Percentiles rank a stretch among this genome's conserved stretches.
phyloP scores from a whole-genome alignment of 345 rosid genomes.

The Carallia pectinifolia region DNA sequence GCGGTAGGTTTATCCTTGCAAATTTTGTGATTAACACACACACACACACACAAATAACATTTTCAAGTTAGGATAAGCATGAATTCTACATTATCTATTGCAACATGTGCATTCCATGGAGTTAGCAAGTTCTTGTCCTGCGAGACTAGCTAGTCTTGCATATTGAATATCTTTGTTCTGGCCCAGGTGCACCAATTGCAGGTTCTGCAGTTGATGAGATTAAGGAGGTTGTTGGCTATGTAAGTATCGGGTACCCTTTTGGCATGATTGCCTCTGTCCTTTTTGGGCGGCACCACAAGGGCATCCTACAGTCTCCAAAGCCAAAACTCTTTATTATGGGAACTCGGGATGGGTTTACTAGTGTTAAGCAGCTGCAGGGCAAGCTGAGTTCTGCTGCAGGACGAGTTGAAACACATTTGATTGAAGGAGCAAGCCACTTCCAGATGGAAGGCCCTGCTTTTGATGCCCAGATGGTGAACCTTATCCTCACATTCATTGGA shows the following conservation, averaged over 20 bases:
- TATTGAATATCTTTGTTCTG: background rate
- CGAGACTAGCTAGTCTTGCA: background rate
- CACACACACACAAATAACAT: too few species aligned
- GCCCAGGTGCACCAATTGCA: conserved; percentile 84
- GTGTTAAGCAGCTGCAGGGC: conserved; percentile 75
- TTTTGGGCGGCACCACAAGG: conserved; percentile 85
- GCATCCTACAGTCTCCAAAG: conserved; percentile 64
- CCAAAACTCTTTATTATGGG: conserved; percentile 96
- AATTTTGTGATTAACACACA: too few species aligned
- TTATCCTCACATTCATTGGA: conserved; percentile 47
- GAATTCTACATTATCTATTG: background rate
- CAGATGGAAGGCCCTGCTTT: conserved; percentile 91
- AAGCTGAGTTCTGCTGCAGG: conserved; percentile 72
- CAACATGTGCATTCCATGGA: background rate
- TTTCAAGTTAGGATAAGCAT: too few species aligned
- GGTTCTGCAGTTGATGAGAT: conserved; percentile 89
- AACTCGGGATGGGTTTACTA: conserved; percentile 88
- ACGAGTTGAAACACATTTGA: conserved; percentile 59
- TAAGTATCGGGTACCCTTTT: conserved; percentile 89
- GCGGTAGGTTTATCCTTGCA: too few species aligned
- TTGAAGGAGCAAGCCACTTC: conserved; percentile 88
- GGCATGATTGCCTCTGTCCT: conserved; percentile 78
- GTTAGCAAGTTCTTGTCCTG: background rate
- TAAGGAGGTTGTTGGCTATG: conserved; percentile 70
- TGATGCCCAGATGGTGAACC: conserved; percentile 72